Evolutionary conservation across 192 early-diverging fungal genomes (phyloP).

Genomic region (Podila epigama): DNA sequence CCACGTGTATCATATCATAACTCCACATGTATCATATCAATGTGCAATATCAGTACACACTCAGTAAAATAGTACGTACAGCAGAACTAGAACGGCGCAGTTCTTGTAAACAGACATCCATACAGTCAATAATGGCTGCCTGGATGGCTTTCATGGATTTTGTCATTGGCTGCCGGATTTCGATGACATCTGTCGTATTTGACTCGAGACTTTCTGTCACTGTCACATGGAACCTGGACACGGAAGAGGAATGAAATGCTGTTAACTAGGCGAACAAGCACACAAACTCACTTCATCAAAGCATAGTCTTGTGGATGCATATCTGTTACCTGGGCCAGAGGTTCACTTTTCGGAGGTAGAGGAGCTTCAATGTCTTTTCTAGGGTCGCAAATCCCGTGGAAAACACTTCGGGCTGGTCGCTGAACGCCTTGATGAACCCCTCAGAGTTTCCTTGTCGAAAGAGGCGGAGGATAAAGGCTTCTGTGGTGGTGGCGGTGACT

Average conservation of each 20-base stretch:
- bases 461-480: conserved; percentile 89
- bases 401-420: conserved; percentile 85
- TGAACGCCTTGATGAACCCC: conserved; percentile 95
- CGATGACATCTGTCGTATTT: conserved; percentile 67
- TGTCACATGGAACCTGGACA: conserved; percentile 70
- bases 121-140: conserved; percentile 82
- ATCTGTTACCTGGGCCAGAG: conserved; percentile 86
- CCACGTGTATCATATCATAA: too few relatives aligned
- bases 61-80: too few relatives aligned
- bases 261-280: conserved; percentile 1
- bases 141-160: conserved; percentile 86
- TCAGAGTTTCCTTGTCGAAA: conserved; percentile 78
- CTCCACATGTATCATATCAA: too few relatives aligned
- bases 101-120: conserved; percentile 80
- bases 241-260: too few relatives aligned
- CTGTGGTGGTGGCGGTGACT: conserved; percentile 79
- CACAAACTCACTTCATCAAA: background rate
- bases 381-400: conserved; percentile 84
- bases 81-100: conserved; percentile 67
- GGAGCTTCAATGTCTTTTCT: conserved; percentile 83
- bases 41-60: too few relatives aligned
- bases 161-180: conserved; percentile 81
- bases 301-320: background rate
- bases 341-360: conserved; percentile 82
- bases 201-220: conserved; percentile 64